Evolutionary conservation across 2,329 filamentous ascomycete species (phyloP), one percentile per base, ranked within the genome.

Genomic region (Sordariomycetes sp.): DNA sequence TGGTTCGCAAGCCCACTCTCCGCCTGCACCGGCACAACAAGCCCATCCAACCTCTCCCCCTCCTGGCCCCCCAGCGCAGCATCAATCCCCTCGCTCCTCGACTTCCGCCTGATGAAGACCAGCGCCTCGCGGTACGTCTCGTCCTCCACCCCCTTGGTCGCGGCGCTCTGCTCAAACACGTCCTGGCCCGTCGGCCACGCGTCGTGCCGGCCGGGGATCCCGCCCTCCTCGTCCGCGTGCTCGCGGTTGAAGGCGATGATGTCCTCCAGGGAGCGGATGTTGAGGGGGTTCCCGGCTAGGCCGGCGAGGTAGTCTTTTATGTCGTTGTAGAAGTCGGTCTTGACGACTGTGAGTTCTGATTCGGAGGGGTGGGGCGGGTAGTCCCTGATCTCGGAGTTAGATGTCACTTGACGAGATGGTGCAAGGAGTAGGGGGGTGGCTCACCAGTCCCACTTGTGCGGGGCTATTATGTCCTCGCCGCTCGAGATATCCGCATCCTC

Each of bases 401-500:
- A 66, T 89, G 86, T 15, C 83, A 88, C 68, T 89, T 81, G 60
- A 89, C 88, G n/a, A 82, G 71, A 63, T 73, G 82, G 2, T n/a
- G 4, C 17, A n/a, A 15, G 42, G 20, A 20, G 20, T 10, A 20
- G 20, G 17, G 42, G n/a, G 15, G 85, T 85, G 61, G 81, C 86
- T 63, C 87, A 84, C 78, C 87, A 90, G 67, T 90, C 75, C 86
- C 86, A 90, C n/a, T 84, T 84, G 54, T 78, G 67, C 0, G 81
- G 84, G 35, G 78, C 79, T 13, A 90, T 77, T 25, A 88, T 79
- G 0, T 71, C 79, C 64, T 83, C 68, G 63, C 81, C 78, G 65
- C 81, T 73, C 24, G 81, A 80, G 1, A 90, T 75, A 65, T 90
- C 86, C 0, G 85, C 88, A 28, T 77, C 76, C 64, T 89, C 87